Percentiles rank a stretch among this genome's conserved stretches.
Evolutionary conservation across 2,329 filamentous ascomycete species (phyloP).

Genomic region (Claviceps cyperi): DNA sequence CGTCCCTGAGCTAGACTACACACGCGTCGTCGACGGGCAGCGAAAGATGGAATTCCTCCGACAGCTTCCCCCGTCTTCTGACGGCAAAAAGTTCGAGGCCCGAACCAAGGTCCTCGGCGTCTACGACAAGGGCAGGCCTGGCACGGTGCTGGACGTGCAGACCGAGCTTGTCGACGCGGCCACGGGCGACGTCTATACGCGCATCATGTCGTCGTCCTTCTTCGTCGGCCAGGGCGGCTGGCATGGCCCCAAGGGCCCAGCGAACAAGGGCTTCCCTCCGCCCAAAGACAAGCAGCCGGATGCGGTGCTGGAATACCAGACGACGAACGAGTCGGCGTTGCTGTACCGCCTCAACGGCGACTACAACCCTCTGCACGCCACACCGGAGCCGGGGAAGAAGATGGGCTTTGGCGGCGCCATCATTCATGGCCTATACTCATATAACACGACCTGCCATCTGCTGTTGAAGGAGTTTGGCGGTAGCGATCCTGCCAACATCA

Average conservation of each 20-base stretch:
- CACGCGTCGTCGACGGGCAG: slow-evolving; percentile 69
- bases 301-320: slow-evolving; percentile 54
- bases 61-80: slow-evolving; percentile 56
- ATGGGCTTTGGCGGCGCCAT: slow-evolving; percentile 88
- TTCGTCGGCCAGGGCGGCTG: slow-evolving; percentile 69
- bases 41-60: slow-evolving; percentile 66
- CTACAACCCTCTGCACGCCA: slow-evolving; percentile 86
- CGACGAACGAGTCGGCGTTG: slow-evolving; percentile 55
- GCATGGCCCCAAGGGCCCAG: slow-evolving; percentile 82
- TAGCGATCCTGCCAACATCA: slow-evolving; percentile 66
- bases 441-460: slow-evolving; percentile 64
- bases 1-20: slow-evolving; percentile 61
- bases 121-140: slow-evolving; percentile 79
- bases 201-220: slow-evolving; percentile 57
- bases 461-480: slow-evolving; percentile 60
- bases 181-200: slow-evolving; percentile 55
- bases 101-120: slow-evolving; percentile 68
- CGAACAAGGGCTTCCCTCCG: slow-evolving; percentile 63
- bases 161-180: slow-evolving; percentile 57
- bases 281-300: slow-evolving; percentile 64
- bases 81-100: slow-evolving; percentile 59
- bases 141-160: slow-evolving; percentile 70
- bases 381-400: slow-evolving; percentile 67
- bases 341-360: slow-evolving; percentile 81
- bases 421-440: slow-evolving; percentile 79